Evolutionary conservation across 164 flowering plant species (phyloP), one percentile per base, ranked within the genome.

Genomic region (Dillenia turbinata): DNA sequence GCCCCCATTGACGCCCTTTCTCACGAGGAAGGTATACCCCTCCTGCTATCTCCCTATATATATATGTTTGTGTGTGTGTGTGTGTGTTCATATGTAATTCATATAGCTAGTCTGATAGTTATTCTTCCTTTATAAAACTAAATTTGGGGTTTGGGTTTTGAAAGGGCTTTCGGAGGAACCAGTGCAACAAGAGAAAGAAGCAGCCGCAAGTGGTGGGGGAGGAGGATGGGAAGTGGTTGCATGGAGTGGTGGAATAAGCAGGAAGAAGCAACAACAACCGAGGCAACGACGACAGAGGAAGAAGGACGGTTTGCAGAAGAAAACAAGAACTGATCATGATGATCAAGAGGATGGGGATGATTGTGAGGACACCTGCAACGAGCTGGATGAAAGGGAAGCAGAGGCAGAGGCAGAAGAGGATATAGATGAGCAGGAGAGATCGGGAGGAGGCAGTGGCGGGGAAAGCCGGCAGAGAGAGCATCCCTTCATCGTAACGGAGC

Each of bases 401-500:
- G 68, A 74, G 65, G 49, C 64, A 67, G 61, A 59, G 63, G 49
- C 69, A 52, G 71, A 59, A 54, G 66, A 73, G 10, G 76, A 67
- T 4, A 51, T 52, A 9, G 62, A 22, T 10, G 67, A 24, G 0
- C 69, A 56, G 4, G 72, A 71, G 0, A 72, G 59, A 8, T 73
- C 69, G 8, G 77, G 54, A 2, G 75, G 59, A 3, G 75, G 65
- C 5, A 73, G 67, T 2, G 72, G 68, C 5, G 52, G 71, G 9
- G 87, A 85, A 72, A 80, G 99, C 40, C 40, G 40, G 75, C 97
- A 88, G 75, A 55, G 99, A 19, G 99, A 92, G 76, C 97, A 95
- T 58, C 99, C 97, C 1, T 95, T 95, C 66, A 85, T 92, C 0
- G 97, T 95, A 47, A 95, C 97, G 10, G 99, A 90, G 81, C 99